phyloP scores from a whole-genome alignment of 768 basidiomycete species.

The Leccinum aurantiacum region DNA sequence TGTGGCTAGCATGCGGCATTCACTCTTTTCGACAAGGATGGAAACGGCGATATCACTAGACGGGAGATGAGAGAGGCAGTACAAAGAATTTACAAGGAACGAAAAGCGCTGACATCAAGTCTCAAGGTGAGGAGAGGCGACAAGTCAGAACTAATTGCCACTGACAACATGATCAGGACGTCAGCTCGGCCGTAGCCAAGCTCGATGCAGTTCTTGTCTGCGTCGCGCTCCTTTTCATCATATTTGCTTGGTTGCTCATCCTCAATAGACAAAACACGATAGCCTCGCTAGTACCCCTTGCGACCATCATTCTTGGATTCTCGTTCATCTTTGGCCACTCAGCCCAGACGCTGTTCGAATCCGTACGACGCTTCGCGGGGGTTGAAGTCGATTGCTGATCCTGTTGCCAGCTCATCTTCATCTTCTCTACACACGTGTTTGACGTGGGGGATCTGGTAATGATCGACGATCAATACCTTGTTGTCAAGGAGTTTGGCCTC shows the following conservation, averaged over 20 bases:
- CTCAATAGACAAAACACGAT: conserved; percentile 68
- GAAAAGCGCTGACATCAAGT: conserved; percentile 67
- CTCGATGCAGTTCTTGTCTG: conserved; percentile 72
- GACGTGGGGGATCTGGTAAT: conserved; percentile 81
- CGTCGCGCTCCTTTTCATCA: conserved; percentile 53
- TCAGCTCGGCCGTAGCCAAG: conserved; percentile 71
- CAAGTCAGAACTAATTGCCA: not conserved
- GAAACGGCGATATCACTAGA: conserved; percentile 78
- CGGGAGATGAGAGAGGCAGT: conserved; percentile 83
- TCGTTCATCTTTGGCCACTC: conserved; percentile 86
- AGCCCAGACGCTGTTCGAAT: conserved; percentile 76
- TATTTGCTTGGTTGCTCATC: conserved; percentile 73
- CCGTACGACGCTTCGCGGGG: conserved; percentile 41
- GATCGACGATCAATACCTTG: conserved; percentile 55
- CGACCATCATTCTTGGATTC: conserved; percentile 78
- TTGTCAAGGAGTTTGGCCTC: conserved; percentile 74
- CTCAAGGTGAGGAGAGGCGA: conserved; percentile 51
- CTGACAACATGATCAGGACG: conserved; percentile 47
- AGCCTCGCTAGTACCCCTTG: conserved; percentile 73
- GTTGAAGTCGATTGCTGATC: not conserved
- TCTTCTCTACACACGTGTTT: conserved; percentile 84
- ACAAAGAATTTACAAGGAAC: conserved; percentile 75
- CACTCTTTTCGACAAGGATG: conserved; percentile 72
- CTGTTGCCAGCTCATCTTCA: conserved; percentile 65
- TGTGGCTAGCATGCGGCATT: conserved; percentile 61